Evolutionary conservation across 352 stramenopile species (phyloP).

Genomic region (Plasmopara viticola): DNA sequence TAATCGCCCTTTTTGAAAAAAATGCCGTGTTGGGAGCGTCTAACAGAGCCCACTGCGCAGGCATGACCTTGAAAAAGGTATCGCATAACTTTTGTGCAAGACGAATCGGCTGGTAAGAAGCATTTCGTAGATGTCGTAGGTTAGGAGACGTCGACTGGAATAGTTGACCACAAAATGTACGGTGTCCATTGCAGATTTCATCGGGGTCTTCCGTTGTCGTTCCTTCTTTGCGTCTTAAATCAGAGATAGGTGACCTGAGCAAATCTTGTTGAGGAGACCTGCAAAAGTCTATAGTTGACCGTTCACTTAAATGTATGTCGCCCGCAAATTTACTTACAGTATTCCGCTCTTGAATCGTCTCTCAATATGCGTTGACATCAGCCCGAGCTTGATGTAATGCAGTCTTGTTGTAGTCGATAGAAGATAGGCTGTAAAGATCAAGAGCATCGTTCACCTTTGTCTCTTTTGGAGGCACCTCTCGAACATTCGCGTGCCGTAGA

Average conservation of each 20-base stretch:
- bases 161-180: constrained; percentile 1
- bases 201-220: constrained; percentile 4
- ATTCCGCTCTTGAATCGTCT: constrained; percentile 2
- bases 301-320: constrained; percentile 10
- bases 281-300: constrained; percentile 6
- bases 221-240: not conserved
- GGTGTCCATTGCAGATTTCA: constrained; percentile 3
- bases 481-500: not conserved
- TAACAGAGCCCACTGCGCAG: not conserved
- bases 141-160: constrained; percentile 14
- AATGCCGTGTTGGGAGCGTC: constrained; percentile 9
- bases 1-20: constrained; percentile 12
- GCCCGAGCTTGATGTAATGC: constrained; percentile 2
- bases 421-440: constrained; percentile 2
- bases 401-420: constrained; percentile 1
- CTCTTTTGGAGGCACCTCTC: not conserved
- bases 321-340: constrained; percentile 14
- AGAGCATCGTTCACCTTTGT: constrained; percentile 4
- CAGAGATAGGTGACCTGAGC: constrained; percentile 4
- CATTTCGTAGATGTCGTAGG: constrained; percentile 1
- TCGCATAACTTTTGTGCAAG: not conserved
- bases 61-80: not conserved
- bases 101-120: not conserved
- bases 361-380: not conserved
- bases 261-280: constrained; percentile 8